Conservation (phyloP, 345 rosid species). For the Gossypium mustelinum region DNA sequence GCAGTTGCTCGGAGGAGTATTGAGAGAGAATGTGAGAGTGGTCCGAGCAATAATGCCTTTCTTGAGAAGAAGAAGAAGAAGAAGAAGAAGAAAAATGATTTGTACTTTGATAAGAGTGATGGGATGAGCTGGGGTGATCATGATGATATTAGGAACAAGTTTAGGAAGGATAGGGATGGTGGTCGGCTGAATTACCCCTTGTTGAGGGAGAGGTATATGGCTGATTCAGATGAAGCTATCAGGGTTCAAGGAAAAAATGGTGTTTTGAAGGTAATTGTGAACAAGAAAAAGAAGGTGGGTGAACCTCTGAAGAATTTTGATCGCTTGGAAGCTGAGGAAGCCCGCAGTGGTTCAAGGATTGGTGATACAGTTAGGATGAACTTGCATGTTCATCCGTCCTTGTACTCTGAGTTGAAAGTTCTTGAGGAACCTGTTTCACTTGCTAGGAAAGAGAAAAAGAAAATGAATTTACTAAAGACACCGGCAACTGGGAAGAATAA, state of each 20-base stretch:
- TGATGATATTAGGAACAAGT: constrained; percentile 24
- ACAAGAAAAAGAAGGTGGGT: constrained; percentile 53
- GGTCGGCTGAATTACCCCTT: constrained; percentile 30
- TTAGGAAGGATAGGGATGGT: constrained; percentile 36
- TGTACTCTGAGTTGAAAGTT: constrained; percentile 33
- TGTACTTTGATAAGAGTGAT: constrained; percentile 40
- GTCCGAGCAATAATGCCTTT: constrained; percentile 44
- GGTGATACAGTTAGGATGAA: constrained; percentile 42
- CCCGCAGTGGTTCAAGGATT: constrained; percentile 32
- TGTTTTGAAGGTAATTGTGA: constrained; percentile 84
- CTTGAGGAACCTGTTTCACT: constrained; percentile 38
- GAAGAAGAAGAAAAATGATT: constrained; percentile 28
- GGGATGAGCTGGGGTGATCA: constrained; percentile 34
- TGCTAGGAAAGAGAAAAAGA: constrained; percentile 34
- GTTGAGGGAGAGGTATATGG: constrained; percentile 39
- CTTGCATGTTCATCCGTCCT: constrained; percentile 28
- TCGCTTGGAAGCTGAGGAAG: constrained; percentile 36
- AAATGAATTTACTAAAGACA: constrained; percentile 34
- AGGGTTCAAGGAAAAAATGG: constrained; percentile 95
- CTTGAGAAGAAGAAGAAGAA: constrained; percentile 35
- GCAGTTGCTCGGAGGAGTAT: constrained; percentile 29
- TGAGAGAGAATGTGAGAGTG: constrained; percentile 46
- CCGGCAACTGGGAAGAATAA: constrained; percentile 34
- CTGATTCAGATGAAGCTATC: constrained; percentile 55
- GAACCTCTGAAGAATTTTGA: constrained; percentile 42